A percentile compares a stretch with the other conserved stretches of the same genome.
Evolutionary conservation across 139 green algal genomes (phyloP).

Genomic region (Gonium pectorale): DNA sequence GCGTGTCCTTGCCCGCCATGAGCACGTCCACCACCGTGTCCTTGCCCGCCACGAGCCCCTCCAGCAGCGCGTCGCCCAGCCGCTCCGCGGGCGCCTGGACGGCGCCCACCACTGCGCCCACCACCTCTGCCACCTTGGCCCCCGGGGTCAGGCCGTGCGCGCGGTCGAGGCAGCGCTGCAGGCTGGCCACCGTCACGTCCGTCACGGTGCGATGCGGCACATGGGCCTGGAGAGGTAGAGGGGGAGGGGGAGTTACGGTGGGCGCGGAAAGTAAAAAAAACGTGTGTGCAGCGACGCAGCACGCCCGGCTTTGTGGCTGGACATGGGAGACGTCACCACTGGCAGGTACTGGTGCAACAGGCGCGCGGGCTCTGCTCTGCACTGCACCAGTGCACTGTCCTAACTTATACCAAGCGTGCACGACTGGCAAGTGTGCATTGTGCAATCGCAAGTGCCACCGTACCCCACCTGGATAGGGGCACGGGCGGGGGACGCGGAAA

Average conservation of each 20-base stretch:
- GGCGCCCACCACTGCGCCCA: constrained; percentile 40
- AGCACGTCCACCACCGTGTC: constrained; percentile 32
- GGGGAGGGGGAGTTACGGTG: not conserved
- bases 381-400: no score
- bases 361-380: no score
- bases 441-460: no score
- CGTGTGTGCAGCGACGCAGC: no score
- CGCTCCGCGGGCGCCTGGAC: constrained; percentile 50
- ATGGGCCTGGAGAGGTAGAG: constrained; percentile 7
- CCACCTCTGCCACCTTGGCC: constrained; percentile 20
- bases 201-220: constrained; percentile 42
- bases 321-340: no score
- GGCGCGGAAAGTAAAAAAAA: not conserved
- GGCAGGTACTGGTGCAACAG: no score
- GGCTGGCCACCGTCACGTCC: not conserved
- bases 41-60: constrained; percentile 29
- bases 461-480: no score
- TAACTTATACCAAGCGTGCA: no score
- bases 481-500: no score
- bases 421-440: no score
- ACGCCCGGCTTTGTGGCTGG: no score
- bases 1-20: constrained; percentile 23
- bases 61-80: constrained; percentile 42
- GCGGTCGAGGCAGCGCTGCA: constrained; percentile 34
- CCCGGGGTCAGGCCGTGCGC: constrained; percentile 32